A percentile compares a stretch with the other conserved stretches of the same genome.
Conservation (phyloP, 106 monocot species). For the Dendrobium nobile region DNA sequence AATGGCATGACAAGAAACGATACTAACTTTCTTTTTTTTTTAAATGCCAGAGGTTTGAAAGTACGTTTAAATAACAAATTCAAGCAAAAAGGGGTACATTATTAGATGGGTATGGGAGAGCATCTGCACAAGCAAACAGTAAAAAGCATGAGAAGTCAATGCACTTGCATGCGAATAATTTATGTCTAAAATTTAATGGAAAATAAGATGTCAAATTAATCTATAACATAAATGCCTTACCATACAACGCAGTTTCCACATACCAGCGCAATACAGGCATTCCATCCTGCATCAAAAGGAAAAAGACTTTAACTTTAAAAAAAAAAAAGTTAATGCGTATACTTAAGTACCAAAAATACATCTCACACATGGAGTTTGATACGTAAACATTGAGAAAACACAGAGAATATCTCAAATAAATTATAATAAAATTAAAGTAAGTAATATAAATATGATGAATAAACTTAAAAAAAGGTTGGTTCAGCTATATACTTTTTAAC, state of each 20-base stretch:
- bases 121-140: background rate
- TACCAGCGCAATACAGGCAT: slow-evolving; percentile 95
- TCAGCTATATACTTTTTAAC: background rate
- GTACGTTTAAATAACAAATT: background rate
- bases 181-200: slow-evolving; percentile 1
- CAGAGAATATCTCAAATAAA: background rate
- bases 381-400: background rate
- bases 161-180: background rate
- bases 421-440: background rate
- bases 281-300: slow-evolving; percentile 69
- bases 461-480: background rate
- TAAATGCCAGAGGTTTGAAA: background rate
- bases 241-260: slow-evolving; percentile 97
- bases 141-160: background rate
- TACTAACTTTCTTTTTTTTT: background rate
- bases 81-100: background rate
- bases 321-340: background rate
- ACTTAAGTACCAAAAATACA: background rate
- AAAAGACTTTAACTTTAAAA: background rate
- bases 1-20: background rate
- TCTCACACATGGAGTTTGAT: background rate
- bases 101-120: background rate
- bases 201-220: background rate
- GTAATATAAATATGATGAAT: background rate
- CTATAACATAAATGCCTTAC: slow-evolving; percentile 30